Conservation (phyloP, 1,139 yeast species). For the Candida pseudoviswanathii region DNA sequence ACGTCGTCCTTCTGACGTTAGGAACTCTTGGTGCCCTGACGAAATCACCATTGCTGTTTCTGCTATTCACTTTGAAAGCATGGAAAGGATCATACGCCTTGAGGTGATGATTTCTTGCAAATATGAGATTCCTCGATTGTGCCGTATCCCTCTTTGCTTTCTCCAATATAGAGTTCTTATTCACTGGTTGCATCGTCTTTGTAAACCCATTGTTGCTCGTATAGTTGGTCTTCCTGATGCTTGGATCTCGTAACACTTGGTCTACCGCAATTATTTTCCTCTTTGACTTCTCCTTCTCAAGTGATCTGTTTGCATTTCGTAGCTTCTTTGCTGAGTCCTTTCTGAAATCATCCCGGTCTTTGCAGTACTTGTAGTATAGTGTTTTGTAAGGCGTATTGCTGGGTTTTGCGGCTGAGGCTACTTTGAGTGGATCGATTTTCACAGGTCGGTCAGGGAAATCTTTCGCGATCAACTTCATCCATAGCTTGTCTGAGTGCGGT, state of each 20-base stretch:
- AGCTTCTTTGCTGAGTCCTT: conserved; percentile 53
- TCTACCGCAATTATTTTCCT: conserved; percentile 49
- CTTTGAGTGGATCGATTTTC: conserved; percentile 11
- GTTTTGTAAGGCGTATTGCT: conserved; percentile 40
- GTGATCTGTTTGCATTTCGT: conserved; percentile 43
- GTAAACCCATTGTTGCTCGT: conserved; percentile 2
- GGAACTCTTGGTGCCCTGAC: conserved; percentile 12
- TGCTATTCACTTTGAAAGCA: conserved; percentile 20
- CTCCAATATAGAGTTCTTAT: conserved; percentile 34
- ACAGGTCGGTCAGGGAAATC: conserved; percentile 53
- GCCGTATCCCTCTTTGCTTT: conserved; percentile 36
- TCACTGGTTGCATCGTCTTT: conserved; percentile 9
- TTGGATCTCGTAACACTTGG: conserved; percentile 42
- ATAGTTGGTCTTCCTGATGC: conserved; percentile 24
- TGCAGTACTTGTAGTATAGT: conserved; percentile 43
- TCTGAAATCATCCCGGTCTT: conserved; percentile 49
- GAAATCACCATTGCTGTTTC: neutral
- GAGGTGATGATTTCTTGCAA: conserved; percentile 20
- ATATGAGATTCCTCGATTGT: conserved; percentile 36
- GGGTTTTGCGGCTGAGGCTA: neutral
- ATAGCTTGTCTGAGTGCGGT: conserved; percentile 54
- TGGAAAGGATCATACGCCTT: conserved; percentile 29
- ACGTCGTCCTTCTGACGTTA: conserved; percentile 12
- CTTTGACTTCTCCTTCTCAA: conserved; percentile 44
- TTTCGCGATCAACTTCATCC: conserved; percentile 45